Evolutionary conservation across 768 basidiomycete species (phyloP), one percentile per base, ranked within the genome.

Genomic region (Hygrophoropsis aurantiaca): DNA sequence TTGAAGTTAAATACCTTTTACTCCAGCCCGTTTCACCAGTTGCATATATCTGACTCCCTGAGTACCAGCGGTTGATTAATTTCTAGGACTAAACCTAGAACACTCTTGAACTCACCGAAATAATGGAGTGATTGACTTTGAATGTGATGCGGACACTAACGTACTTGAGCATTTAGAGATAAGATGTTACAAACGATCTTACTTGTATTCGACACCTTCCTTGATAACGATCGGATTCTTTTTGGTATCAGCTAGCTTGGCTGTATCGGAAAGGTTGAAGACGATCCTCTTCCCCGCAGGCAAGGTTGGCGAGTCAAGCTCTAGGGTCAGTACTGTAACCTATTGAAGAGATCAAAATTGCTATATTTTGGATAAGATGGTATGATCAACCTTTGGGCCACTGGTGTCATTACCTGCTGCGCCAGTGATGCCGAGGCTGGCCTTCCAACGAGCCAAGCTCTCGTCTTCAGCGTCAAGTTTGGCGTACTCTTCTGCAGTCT

Each of bases 381-480:
- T 10, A 40, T 13, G 34, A 42, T 61, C 34, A 49, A 87, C 91
- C 80, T 90, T 90, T 42, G 88, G 87, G 11, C 80, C 81, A 55
- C 50, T 67, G 11, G 72, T 64, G 47, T 71, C 59, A 16, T 61
- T 69, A 11, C 40, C 23, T 4, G 62, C 21, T 16, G 63, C 73
- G 23, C 79, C 83, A 42, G 79, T 77, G 50, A 97, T 83, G 44
- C 95, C 95, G 21, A 98, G 77, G 44, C 86, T 92, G 32, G 90
- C 91, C 66, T 98, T 98, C 95, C 95, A 98, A 53, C 92, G 84
- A 25, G 87, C 84, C 58, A 98, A 78, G 65, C 90, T 92, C 69
- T 97, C 94, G 64, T 97, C 94, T 51, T 88, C 77, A 24, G 87
- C 84, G 69, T 97, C 94, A 36, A 95, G 80, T 32, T 84, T 70